Evolutionary conservation across 108 stramenopile species (phyloP), one percentile per base, ranked within the genome.

Genomic region (Chaetoceros tenuissimus): DNA sequence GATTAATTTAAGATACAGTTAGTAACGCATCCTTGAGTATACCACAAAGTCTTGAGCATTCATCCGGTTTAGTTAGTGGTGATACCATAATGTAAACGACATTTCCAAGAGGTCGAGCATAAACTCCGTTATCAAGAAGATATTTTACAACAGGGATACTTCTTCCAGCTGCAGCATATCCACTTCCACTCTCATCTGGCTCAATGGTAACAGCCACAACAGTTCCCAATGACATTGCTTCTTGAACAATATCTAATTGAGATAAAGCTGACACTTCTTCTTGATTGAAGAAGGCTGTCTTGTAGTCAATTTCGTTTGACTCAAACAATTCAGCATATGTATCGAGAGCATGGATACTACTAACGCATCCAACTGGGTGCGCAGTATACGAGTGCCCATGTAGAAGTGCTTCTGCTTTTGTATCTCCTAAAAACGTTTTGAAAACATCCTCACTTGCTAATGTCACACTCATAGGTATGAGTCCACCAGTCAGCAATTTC

Each of bases 51-150:
- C 47, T 31, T 28, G 25, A 20, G 30, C 61, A 62, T 28, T 62
- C 60, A 19, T 55, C 54, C 5, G 2, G 23, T 24, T 21, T 54
- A 23, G 53, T 56, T 29, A 55, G 18, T 23, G 67, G 67, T 28
- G 67, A 68, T 18, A 34, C 67, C 67, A 67, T 59, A 25, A 60
- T 60, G 40, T 60, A 67, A 24, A 67, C 31, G 19, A 67, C 59
- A 53, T 67, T 67, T 27, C 59, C 59, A 23, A 60, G 66, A 18
- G 59, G 59, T 23, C 59, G 59, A 3, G 51, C 66, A 59, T 45
- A 60, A 2, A 67, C 26, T 3, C 66, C 57, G 19, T 43, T 18
- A 1, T 27, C 22, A 24, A 29, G 48, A 21, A 67, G 49, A 3
- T 24, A 18, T 24, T 31, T 8, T 5, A 60, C 51, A 3, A 51